Percentiles rank a stretch among this genome's conserved stretches.
Evolutionary conservation across 768 basidiomycete genomes (phyloP).

Genomic region (Pholiota conissans): DNA sequence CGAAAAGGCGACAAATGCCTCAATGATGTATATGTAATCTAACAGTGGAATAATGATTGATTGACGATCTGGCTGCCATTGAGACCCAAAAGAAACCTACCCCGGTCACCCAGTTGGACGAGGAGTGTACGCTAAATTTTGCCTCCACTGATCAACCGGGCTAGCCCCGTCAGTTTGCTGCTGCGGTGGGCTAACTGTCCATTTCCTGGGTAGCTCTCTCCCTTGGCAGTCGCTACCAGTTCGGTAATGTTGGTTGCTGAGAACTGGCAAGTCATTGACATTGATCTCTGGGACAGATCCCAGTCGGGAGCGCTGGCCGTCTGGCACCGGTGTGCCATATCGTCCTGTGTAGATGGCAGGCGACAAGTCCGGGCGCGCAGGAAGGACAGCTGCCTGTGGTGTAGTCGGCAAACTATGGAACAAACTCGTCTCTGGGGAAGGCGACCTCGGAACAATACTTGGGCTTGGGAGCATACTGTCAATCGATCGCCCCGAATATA

Average conservation of each 20-base stretch:
- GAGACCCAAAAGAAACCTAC: background rate
- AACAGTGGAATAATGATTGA: background rate
- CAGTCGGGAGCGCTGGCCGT: constrained; percentile 1
- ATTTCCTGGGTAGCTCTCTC: background rate
- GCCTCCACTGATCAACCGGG: constrained; percentile 11
- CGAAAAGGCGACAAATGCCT: background rate
- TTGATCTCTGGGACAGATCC: constrained; percentile 12
- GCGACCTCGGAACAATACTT: constrained; percentile 25
- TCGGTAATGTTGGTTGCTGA: background rate
- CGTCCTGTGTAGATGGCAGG: constrained; percentile 3
- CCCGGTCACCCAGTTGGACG: background rate
- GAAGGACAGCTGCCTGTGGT: constrained; percentile 22
- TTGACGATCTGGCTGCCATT: background rate
- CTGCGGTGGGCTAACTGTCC: background rate
- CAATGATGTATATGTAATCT: background rate
- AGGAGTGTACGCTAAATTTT: background rate
- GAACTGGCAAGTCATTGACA: background rate
- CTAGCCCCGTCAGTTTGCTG: background rate
- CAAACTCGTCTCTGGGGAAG: constrained; percentile 19
- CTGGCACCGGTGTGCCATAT: background rate
- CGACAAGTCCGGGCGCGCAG: constrained; percentile 23
- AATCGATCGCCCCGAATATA: background rate
- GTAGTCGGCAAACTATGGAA: constrained; percentile 23
- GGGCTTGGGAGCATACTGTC: constrained; percentile 4
- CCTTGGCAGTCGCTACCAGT: background rate